phyloP scores from a whole-genome alignment of 108 stramenopile genomes.

The Stephanodiscus triporus region DNA sequence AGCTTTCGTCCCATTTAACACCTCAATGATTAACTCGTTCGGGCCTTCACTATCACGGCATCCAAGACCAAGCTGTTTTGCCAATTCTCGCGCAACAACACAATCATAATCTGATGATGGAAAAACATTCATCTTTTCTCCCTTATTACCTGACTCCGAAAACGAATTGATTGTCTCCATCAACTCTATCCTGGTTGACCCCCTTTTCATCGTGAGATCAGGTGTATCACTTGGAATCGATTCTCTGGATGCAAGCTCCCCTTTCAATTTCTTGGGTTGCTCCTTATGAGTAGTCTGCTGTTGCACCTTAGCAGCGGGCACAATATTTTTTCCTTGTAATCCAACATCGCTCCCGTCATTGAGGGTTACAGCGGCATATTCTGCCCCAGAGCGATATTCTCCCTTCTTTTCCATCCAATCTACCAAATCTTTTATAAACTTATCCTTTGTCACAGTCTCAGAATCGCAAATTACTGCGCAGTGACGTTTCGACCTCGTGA shows the following conservation, averaged over 20 bases:
- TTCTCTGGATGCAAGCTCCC: not conserved
- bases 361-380: constrained; percentile 29
- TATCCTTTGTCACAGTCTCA: constrained; percentile 80
- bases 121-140: constrained; percentile 55
- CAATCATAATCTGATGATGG: constrained; percentile 56
- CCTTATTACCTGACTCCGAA: constrained; percentile 43
- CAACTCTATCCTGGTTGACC: constrained; percentile 38
- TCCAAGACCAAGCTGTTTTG: constrained; percentile 60
- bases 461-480: constrained; percentile 79
- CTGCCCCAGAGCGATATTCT: constrained; percentile 71
- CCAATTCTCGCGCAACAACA: constrained; percentile 64
- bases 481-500: constrained; percentile 35
- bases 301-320: constrained; percentile 15
- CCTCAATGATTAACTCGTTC: constrained; percentile 38
- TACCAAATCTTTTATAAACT: constrained; percentile 70
- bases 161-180: constrained; percentile 60
- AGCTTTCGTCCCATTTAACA: constrained; percentile 23
- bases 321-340: not conserved
- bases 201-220: constrained; percentile 19
- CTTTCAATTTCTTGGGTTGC: constrained; percentile 2
- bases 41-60: constrained; percentile 53
- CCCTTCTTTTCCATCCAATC: constrained; percentile 84
- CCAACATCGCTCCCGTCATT: constrained; percentile 4
- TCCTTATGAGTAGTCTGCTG: constrained; percentile 8
- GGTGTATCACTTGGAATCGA: not conserved